A percentile compares a stretch with the other conserved stretches of the same genome.
These are phyloP conservation scores for Sclerotinia spermophila DNA, from an alignment of 2,329 filamentous ascomycete species.

Conservation along the genomic window DNA sequence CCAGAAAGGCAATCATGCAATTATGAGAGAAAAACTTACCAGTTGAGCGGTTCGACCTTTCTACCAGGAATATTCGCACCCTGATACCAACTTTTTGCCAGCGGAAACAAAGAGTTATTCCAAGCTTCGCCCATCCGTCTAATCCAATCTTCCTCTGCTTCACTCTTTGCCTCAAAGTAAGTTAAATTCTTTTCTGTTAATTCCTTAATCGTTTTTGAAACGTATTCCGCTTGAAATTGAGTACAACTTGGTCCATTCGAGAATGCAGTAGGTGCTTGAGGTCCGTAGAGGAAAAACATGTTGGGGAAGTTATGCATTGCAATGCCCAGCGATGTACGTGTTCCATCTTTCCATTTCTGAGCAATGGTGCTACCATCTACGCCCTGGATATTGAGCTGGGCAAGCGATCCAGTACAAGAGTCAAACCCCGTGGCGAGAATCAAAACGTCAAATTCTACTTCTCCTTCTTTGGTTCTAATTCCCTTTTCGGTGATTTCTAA, in stretches of 20 bases:
- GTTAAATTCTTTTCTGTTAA: conserved; percentile 34
- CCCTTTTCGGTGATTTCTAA: conserved; percentile 40
- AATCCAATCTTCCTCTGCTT: conserved; percentile 38
- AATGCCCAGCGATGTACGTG: conserved; percentile 41
- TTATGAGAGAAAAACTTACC: not conserved
- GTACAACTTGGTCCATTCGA: conserved; percentile 42
- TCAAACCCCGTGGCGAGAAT: conserved; percentile 41
- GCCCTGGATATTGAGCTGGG: conserved; percentile 36
- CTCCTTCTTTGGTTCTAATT: conserved; percentile 35
- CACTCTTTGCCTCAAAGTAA: conserved; percentile 36
- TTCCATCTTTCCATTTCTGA: conserved; percentile 38
- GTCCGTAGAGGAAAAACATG: conserved; percentile 46
- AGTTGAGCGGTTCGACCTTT: conserved; percentile 39
- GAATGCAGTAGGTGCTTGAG: conserved; percentile 41
- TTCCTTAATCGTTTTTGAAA: conserved; percentile 37
- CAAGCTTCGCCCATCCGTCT: conserved; percentile 35
- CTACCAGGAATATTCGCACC: conserved; percentile 43
- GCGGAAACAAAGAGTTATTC: conserved; percentile 36
- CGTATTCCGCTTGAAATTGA: conserved; percentile 43
- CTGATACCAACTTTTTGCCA: conserved; percentile 41
- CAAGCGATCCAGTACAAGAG: conserved; percentile 37
- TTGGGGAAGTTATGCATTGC: conserved; percentile 45
- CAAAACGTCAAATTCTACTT: conserved; percentile 36
- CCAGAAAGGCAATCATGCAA: not conserved
- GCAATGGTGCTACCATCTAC: conserved; percentile 33